Conservation (phyloP, 208 protist genomes). For the Trypanosoma scelopori region DNA sequence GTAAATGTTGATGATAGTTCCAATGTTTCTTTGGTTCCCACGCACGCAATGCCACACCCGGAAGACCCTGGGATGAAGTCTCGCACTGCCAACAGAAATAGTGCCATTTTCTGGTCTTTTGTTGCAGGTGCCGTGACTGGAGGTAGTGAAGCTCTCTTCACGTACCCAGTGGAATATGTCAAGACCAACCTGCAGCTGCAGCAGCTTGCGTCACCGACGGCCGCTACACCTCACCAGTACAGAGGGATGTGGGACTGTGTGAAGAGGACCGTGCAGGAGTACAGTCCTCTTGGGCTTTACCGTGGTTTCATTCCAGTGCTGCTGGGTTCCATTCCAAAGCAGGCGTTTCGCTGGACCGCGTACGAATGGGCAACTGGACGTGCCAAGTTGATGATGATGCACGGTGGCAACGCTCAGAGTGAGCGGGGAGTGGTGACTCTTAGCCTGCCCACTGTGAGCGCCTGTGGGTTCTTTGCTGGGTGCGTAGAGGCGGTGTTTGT, state of each 20-base stretch:
- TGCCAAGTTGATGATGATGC: not conserved
- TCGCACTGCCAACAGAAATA: not conserved
- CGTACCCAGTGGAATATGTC: slow-evolving; percentile 34
- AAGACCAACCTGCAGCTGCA: slow-evolving; percentile 36
- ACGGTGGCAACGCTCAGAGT: not conserved
- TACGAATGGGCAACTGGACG: slow-evolving; percentile 23
- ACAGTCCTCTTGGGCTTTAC: slow-evolving; percentile 30
- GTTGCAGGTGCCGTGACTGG: slow-evolving; percentile 32
- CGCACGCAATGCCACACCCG: not conserved
- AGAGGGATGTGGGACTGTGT: slow-evolving; percentile 28
- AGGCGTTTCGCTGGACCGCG: slow-evolving; percentile 27
- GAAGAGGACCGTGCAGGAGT: slow-evolving; percentile 10
- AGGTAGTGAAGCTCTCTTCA: slow-evolving; percentile 23
- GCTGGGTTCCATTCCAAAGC: slow-evolving; percentile 33
- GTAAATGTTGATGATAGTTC: not conserved
- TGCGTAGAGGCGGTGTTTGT: slow-evolving; percentile 22
- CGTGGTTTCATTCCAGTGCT: slow-evolving; percentile 26
- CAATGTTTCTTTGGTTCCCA: not conserved
- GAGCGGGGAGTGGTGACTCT: not conserved
- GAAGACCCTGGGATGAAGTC: not conserved
- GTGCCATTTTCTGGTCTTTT: slow-evolving; percentile 19
- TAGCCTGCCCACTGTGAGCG: slow-evolving; percentile 6
- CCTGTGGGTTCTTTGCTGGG: slow-evolving; percentile 30
- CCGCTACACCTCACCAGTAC: slow-evolving; percentile 4
- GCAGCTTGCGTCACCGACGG: not conserved